Base-by-base conservation (phyloP, 495 filamentous ascomycete species). In the Pyrenula aspistea region DNA sequence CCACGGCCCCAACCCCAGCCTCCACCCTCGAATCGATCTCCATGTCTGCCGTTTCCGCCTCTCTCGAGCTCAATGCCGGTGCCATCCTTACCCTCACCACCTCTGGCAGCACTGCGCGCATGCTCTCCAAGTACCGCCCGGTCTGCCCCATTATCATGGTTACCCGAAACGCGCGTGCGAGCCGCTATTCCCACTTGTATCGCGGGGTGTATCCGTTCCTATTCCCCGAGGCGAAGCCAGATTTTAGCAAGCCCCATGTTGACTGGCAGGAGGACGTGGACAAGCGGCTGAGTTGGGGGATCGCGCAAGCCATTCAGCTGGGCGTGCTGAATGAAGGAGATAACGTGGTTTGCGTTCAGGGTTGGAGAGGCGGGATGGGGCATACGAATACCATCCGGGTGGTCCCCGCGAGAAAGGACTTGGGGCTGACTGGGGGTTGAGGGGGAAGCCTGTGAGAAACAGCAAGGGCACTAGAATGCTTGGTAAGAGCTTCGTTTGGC, bases 81-180 rank as follows among this genome's bases (percentile, higher is more conserved):
- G 91, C 88, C 62, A 96, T 98, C 67, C 80, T 98, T 61, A 91
- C 95, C 55, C 76, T 98, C 58, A 95, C 91, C 60, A 21, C 42
- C 62, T 87, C 83, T 64, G 93, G 93, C 62, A 85, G 84, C 61
- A 95, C 92, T 58, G 93, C 93, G 60, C 89, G 93, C 63, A 82
- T 96, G 49, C 77, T 97, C 59, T 95, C 93, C 72, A 98, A 98
- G 78, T 98, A 97, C 75, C 86, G 93, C 65, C 93, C 93, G 24
- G 90, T 96, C 54, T 96, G 93, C 83, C 93, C 93, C 54, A 95
- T 98, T 70, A 85, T 98, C 76, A 98, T 96, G 93, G 85, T 98
- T 62, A 94, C 91, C 57, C 84, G 94, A 57, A 96, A 87, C 70
- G 68, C 83, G 22, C 81, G 78, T 52, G 90, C 94, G 49, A 84